Conservation (phyloP, 2,329 filamentous ascomycete genomes). For the Diaporthe australafricana region DNA sequence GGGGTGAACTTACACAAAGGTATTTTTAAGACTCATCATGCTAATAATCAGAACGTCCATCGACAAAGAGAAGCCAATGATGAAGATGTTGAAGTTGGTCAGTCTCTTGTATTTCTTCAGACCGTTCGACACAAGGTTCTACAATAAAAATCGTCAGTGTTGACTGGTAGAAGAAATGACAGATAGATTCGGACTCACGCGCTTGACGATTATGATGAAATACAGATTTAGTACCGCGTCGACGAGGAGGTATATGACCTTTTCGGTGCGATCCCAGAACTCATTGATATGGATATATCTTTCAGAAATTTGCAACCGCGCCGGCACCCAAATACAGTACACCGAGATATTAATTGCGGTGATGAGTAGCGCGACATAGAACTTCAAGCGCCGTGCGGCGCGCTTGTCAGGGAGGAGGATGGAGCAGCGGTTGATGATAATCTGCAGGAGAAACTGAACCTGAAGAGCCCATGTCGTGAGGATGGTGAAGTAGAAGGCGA, state of each 20-base stretch:
- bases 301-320: slow-evolving; percentile 56
- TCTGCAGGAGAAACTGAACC: slow-evolving; percentile 28
- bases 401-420: slow-evolving; percentile 56
- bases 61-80: slow-evolving; percentile 56
- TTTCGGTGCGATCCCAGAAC: slow-evolving; percentile 65
- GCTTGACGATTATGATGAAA: slow-evolving; percentile 48
- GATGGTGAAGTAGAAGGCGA: slow-evolving; percentile 29
- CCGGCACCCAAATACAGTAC: slow-evolving; percentile 66
- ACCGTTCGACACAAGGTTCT: slow-evolving; percentile 40
- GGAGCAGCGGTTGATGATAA: slow-evolving; percentile 64
- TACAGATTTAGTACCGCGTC: slow-evolving; percentile 62
- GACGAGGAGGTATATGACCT: slow-evolving; percentile 61
- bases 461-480: slow-evolving; percentile 25
- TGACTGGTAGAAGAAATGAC: neutral
- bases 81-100: slow-evolving; percentile 57
- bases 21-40: slow-evolving; percentile 57
- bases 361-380: slow-evolving; percentile 55
- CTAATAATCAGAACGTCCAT: slow-evolving; percentile 57
- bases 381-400: slow-evolving; percentile 42
- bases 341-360: slow-evolving; percentile 63
- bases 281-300: slow-evolving; percentile 58
- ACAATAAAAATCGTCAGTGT: neutral
- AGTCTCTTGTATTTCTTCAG: slow-evolving; percentile 58
- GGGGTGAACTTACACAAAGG: slow-evolving; percentile 47
- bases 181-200: neutral